Evolutionary conservation across 257 asterid genomes (phyloP).

Genomic region (Solanum gracilifrons): DNA sequence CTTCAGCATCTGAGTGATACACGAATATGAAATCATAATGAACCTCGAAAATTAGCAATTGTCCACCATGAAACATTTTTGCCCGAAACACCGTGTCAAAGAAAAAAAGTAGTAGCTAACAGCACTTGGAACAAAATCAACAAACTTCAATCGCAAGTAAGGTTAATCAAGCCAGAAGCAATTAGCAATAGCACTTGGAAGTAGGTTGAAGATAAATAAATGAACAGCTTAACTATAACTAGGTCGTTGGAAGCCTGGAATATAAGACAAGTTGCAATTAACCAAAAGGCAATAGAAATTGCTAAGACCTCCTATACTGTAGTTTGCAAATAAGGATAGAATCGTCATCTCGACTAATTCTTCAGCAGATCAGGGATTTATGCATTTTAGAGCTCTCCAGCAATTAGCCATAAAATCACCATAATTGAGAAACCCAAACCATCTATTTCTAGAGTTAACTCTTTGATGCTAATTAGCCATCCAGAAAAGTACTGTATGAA

Average conservation of each 20-base stretch:
- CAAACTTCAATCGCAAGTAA: neutral
- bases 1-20: constrained; percentile 61
- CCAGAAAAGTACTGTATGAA: neutral
- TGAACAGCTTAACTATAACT: neutral
- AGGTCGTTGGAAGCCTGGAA: neutral
- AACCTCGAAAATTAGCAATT: neutral
- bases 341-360: neutral
- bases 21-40: neutral
- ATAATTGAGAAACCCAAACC: neutral
- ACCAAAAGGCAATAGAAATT: neutral
- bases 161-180: neutral
- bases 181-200: neutral
- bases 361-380: neutral
- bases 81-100: neutral
- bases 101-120: neutral
- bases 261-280: neutral
- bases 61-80: neutral
- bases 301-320: neutral
- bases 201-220: neutral
- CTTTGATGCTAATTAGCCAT: neutral
- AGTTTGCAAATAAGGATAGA: neutral
- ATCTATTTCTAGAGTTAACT: neutral
- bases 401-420: neutral
- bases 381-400: neutral
- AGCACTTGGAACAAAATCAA: neutral